Conservation (phyloP, 805 yeast species). For the Starmerella apicola region DNA sequence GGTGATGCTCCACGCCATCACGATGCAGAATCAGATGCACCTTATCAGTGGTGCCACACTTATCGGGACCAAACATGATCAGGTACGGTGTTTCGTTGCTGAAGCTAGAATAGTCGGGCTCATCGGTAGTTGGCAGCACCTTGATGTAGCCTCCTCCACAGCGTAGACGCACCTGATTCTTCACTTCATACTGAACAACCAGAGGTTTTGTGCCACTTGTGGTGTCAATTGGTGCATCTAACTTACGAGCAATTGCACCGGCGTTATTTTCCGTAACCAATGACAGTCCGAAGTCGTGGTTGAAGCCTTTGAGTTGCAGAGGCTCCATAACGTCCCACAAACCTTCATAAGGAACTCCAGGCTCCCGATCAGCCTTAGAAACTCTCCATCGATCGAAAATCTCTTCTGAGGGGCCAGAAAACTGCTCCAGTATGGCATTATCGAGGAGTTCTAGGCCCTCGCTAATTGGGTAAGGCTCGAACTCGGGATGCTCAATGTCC, state of each 20-base stretch:
- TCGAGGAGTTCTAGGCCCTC: conserved; percentile 14
- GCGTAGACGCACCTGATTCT: conserved; percentile 59
- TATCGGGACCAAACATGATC: conserved; percentile 90
- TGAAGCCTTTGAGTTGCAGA: conserved; percentile 43
- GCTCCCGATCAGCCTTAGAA: conserved; percentile 8
- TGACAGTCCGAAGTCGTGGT: conserved; percentile 63
- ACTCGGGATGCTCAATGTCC: conserved; percentile 21
- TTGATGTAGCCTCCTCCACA: conserved; percentile 91
- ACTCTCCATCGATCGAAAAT: conserved; percentile 38
- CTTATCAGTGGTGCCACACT: conserved; percentile 69
- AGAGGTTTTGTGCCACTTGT: conserved; percentile 40
- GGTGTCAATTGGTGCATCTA: conserved; percentile 48
- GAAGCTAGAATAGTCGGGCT: conserved; percentile 37
- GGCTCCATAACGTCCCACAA: conserved; percentile 65
- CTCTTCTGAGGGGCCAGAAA: conserved; percentile 28
- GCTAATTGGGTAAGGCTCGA: conserved; percentile 21
- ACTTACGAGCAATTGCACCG: conserved; percentile 62
- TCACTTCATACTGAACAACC: conserved; percentile 82
- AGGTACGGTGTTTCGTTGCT: conserved; percentile 60
- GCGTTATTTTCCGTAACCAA: conserved; percentile 64
- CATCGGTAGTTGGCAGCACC: conserved; percentile 39
- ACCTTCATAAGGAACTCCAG: conserved; percentile 46
- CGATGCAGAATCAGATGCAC: conserved; percentile 64
- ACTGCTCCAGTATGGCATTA: conserved; percentile 25
- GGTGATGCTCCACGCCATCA: conserved; percentile 55